Evolutionary conservation across 768 basidiomycete genomes (phyloP).

Genomic region (Lactifluus piperatus): DNA sequence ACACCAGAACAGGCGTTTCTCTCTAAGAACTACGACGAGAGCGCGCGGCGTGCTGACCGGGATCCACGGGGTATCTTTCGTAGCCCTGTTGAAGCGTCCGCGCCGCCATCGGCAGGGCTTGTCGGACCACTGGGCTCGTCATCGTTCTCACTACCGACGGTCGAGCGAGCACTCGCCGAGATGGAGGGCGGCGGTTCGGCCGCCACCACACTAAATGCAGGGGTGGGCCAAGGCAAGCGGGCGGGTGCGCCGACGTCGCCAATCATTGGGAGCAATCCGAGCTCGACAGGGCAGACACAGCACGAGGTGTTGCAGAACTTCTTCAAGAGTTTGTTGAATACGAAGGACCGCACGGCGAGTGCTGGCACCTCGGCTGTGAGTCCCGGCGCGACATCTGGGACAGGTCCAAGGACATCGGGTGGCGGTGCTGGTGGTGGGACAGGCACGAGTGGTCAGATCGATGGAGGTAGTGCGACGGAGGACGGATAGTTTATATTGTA

Average conservation of each 20-base stretch:
- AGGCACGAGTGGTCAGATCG: not conserved
- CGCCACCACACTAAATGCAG: conserved; percentile 16
- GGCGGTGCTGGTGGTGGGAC: conserved; percentile 1
- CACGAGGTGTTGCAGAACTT: conserved; percentile 83
- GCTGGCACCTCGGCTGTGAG: conserved; percentile 29
- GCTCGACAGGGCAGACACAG: conserved; percentile 48
- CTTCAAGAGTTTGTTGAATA: conserved; percentile 73
- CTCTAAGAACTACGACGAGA: conserved; percentile 83
- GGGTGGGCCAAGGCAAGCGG: conserved; percentile 13
- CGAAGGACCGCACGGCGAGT: conserved; percentile 46
- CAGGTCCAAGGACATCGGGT: not conserved
- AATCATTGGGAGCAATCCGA: conserved; percentile 30
- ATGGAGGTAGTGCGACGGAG: conserved; percentile 2
- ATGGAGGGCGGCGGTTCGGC: conserved; percentile 60
- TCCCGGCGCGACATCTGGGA: conserved; percentile 23
- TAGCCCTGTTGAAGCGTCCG: conserved; percentile 53
- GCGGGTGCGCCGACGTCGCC: conserved; percentile 25
- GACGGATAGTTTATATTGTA: not conserved
- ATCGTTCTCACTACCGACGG: conserved; percentile 77
- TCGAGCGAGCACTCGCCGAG: conserved; percentile 79
- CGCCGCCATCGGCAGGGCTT: conserved; percentile 56
- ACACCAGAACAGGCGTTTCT: conserved; percentile 89
- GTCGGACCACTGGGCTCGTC: conserved; percentile 91
- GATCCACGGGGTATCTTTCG: conserved; percentile 87
- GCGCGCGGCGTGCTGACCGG: conserved; percentile 80